Evolutionary conservation across 306 rosid genomes (phyloP).

Genomic region (Lathyrus oleraceus): DNA sequence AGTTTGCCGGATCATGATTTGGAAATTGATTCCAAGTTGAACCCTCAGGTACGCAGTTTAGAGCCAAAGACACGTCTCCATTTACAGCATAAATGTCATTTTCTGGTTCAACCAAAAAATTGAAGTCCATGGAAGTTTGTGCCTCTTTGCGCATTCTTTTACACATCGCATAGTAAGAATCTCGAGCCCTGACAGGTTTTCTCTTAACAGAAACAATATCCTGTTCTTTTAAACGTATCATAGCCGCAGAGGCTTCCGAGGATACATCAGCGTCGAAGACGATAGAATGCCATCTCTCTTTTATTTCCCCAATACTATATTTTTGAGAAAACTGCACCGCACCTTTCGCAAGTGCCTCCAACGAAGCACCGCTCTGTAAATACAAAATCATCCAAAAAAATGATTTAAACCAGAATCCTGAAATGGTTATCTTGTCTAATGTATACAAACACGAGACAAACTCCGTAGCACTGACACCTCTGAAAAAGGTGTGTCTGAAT

Average conservation of each 20-base stretch:
- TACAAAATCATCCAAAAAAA: constrained; percentile 20
- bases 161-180: constrained; percentile 68
- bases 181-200: constrained; percentile 63
- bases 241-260: constrained; percentile 56
- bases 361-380: constrained; percentile 91
- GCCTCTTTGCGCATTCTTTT: constrained; percentile 63
- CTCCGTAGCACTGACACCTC: no score
- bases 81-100: constrained; percentile 40
- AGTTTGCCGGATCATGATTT: constrained; percentile 45
- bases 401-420: constrained; percentile 23
- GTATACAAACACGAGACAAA: background rate
- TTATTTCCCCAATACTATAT: constrained; percentile 68
- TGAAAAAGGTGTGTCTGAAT: no score
- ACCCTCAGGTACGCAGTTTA: constrained; percentile 52
- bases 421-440: background rate
- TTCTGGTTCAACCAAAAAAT: constrained; percentile 62
- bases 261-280: constrained; percentile 74
- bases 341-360: constrained; percentile 97
- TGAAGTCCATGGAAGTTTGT: constrained; percentile 52
- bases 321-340: constrained; percentile 88
- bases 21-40: constrained; percentile 49
- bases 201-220: constrained; percentile 58
- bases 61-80: constrained; percentile 51
- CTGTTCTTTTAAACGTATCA: constrained; percentile 54
- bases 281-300: constrained; percentile 82